These are phyloP conservation scores for Aquilaria malaccensis DNA, from an alignment of 345 rosid species.

Conservation along the genomic window DNA sequence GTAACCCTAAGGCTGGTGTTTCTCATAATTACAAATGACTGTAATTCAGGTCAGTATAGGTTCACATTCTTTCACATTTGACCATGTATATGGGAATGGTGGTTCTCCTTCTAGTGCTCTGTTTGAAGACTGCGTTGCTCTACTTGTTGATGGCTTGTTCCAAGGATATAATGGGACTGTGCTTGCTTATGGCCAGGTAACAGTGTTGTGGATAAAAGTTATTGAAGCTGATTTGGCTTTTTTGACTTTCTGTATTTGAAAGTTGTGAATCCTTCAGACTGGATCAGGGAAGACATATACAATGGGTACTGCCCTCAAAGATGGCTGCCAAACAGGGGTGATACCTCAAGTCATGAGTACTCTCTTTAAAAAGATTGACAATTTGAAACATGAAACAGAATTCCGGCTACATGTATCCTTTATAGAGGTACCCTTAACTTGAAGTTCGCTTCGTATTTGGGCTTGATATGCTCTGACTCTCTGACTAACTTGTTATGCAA, in stretches of 20 bases:
- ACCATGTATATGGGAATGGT: conserved; percentile 91
- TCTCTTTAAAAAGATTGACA: conserved; percentile 76
- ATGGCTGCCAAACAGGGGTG: conserved; percentile 70
- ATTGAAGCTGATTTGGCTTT: no score
- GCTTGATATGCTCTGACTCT: no score
- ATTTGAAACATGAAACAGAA: conserved; percentile 62
- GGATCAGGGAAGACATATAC: conserved; percentile 99
- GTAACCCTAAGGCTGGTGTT: no score
- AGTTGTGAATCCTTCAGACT: conserved; percentile 44
- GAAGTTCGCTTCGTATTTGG: no score
- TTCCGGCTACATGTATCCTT: conserved; percentile 92
- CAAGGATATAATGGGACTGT: conserved; percentile 99
- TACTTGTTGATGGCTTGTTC: conserved; percentile 92
- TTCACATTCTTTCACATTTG: conserved; percentile 90
- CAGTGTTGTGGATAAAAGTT: no score
- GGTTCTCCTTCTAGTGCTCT: conserved; percentile 70
- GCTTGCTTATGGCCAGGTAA: conserved; percentile 99
- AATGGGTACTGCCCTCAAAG: conserved; percentile 93
- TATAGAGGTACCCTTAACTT: conserved; percentile 56
- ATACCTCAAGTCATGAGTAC: conserved; percentile 87
- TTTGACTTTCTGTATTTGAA: neutral
- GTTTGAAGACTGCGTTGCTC: conserved; percentile 85
- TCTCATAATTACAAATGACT: no score
- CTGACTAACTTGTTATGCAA: conserved; percentile 3
- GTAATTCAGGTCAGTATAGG: conserved; percentile 19